Conservation (phyloP, 305 asterid genomes). For the Fraxinus velutina region DNA sequence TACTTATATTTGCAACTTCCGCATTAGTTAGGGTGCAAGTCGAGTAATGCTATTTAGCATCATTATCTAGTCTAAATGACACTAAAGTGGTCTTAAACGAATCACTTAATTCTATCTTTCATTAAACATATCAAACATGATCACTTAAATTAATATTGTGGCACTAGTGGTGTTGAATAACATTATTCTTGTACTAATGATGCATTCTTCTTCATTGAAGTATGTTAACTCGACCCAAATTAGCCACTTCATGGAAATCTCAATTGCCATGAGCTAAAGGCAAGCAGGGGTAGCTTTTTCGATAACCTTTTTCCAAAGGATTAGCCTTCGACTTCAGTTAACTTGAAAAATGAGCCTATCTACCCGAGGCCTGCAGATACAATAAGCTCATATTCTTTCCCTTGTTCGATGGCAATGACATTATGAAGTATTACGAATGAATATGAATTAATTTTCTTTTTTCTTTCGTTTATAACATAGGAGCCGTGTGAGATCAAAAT, state of each 20-base stretch:
- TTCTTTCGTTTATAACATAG: background rate
- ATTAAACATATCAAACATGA: background rate
- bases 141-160: background rate
- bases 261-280: background rate
- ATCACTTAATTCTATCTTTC: background rate
- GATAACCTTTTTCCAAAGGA: background rate
- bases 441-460: background rate
- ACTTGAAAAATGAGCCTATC: background rate
- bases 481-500: background rate
- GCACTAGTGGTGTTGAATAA: background rate
- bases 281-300: background rate
- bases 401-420: background rate
- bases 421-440: background rate
- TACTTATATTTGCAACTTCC: too few relatives aligned
- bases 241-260: background rate
- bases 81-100: too few relatives aligned
- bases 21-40: background rate
- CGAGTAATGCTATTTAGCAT: background rate
- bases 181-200: background rate
- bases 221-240: background rate
- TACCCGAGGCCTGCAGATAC: background rate
- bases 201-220: background rate
- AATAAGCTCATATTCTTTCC: background rate
- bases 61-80: background rate
- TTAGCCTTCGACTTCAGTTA: background rate